phyloP scores from a whole-genome alignment of 768 basidiomycete genomes.

The Boletus vinaceobasis region DNA sequence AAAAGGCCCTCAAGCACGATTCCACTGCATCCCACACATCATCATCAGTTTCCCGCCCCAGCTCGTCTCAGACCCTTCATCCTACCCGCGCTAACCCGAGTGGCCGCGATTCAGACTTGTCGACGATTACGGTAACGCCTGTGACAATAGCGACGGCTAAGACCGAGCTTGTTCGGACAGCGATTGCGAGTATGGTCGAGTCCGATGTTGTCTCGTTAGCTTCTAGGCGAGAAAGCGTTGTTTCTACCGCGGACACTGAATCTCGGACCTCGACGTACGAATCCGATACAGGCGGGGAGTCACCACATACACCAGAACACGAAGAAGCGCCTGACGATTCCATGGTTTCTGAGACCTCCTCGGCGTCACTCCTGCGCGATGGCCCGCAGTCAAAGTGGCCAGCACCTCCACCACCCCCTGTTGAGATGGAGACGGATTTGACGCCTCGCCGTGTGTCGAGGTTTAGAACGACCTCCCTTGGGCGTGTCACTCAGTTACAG shows the following conservation, averaged over 20 bases:
- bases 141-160: constrained; percentile 45
- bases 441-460: constrained; percentile 27
- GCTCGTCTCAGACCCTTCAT: constrained; percentile 21
- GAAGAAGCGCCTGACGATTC: constrained; percentile 13
- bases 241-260: constrained; percentile 10
- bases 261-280: not conserved
- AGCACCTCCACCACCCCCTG: constrained; percentile 29
- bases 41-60: constrained; percentile 8
- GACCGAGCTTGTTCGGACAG: constrained; percentile 46
- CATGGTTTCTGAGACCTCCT: constrained; percentile 10
- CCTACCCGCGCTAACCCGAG: constrained; percentile 11
- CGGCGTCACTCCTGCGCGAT: constrained; percentile 19
- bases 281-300: not conserved
- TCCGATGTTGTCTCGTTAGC: constrained; percentile 23
- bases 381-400: constrained; percentile 27
- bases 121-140: constrained; percentile 41
- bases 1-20: not conserved
- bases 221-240: constrained; percentile 12
- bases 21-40: not conserved
- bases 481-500: constrained; percentile 25
- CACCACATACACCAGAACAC: constrained; percentile 7
- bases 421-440: constrained; percentile 22
- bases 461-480: constrained; percentile 29
- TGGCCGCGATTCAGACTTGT: constrained; percentile 35
- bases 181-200: constrained; percentile 51